Evolutionary conservation across 768 basidiomycete genomes (phyloP), one percentile per base, ranked within the genome.

Genomic region (Amanita rubescens): DNA sequence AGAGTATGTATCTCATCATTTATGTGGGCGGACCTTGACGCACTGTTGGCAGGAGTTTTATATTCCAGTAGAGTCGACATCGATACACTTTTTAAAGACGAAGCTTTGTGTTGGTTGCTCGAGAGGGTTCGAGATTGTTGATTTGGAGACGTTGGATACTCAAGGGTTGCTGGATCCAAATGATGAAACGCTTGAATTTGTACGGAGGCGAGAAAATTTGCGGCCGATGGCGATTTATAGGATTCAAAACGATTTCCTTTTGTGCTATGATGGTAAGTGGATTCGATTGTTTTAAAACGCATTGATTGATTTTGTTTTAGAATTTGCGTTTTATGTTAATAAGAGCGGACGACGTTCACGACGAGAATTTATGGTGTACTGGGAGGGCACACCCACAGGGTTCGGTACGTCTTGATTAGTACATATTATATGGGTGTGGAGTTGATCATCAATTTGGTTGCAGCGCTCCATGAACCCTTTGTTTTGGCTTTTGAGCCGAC

Each of bases 261-360:
- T 99, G 33, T 99, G 96, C 66, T 99, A 98, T 69, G 96, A 98
- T 67, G 94, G 95, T 94, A 56, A 64, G 81, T 73, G 12, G n/a
- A 15, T n/a, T 37, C 3, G 35, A 24, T 37, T 49, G 5, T 14
- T 37, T 24, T 15, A 20, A 30, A 47, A 24, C 19, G 8, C 12
- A 2, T 49, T 22, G 50, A 57, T 51, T 65, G 30, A 58, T 55
- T 17, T 15, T 20, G n/a, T 55, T 48, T 35, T n/a, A 96, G 96
- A 98, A 71, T 99, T 97, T 66, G 96, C 96, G 0, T 98, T 99
- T 66, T 98, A 97, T 68, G 94, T 99, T 59, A 95, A 98, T 70
- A 92, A 90, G 74, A 94, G 85, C 57, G 96, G 96, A 2, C 88
- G 92, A 74, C 76, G 93, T 56, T 91, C 94, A 46, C 75, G 90